Base-by-base conservation (phyloP, 225 moss, liverwort and hornwort genomes). In the Thuidium tamariscinum region DNA sequence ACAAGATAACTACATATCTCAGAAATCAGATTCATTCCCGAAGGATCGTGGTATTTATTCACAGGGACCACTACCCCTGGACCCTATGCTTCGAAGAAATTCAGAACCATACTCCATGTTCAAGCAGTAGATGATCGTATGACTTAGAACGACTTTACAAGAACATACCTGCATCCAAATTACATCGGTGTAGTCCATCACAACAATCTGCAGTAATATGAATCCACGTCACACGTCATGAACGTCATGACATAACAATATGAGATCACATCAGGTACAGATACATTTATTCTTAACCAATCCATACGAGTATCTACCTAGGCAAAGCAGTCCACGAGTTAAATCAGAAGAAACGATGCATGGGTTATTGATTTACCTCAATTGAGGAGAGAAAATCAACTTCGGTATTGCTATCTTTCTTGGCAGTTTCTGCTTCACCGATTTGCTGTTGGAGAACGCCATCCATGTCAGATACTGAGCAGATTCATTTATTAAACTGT, bases 341-440 rank as follows among this genome's bases (percentile, higher is more conserved):
- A n/a, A 77, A 65, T 59, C 52, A 89, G 20, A 64, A 39, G 75
- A 77, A 82, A 79, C 14, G 83, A 56, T 56, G 74, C n/a, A 79
- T 67, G 27, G 69, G 30, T 80, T 74, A 62, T 37, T 86, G 79
- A 66, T 86, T 89, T 71, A 96, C 98, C 91, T 99, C 99, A 89
- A 99, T 93, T 21, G 99, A 96, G 17, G 99, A 97, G 56, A 99
- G 94, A 81, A 97, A 97, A 77, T 97, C 99, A n/a, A 94, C 89
- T 42, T 95, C 97, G 82, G 92, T 93, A 22, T 87, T 91, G 84
- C 67, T 94, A 63, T 95, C 96, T 71, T 92, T 94, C 84, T 96
- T 96, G 62, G 92, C 93, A 91, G 65, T 93, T 87, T 97, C 97
- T 75, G 96, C 95, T 90, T 97, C 97, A 59, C 94, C 94, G 77